phyloP scores from a whole-genome alignment of 2,329 filamentous ascomycete species.

The Lojkania enalia region DNA sequence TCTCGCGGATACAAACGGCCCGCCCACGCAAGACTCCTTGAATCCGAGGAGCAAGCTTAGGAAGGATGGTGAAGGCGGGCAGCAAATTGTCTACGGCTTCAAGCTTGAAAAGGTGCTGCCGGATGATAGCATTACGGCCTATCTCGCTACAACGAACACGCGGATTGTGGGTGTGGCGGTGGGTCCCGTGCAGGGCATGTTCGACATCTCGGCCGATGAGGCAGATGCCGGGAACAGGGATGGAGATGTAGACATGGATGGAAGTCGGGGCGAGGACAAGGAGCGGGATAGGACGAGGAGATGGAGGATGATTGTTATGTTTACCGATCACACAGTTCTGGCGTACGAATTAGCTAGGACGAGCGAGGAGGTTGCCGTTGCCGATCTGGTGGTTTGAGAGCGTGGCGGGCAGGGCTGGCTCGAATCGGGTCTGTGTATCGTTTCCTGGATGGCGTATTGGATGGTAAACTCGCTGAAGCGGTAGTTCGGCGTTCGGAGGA shows the following conservation, averaged over 20 bases:
- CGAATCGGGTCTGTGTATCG: no score
- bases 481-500: no score
- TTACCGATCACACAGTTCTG: constrained; percentile 68
- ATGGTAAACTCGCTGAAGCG: no score
- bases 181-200: constrained; percentile 61
- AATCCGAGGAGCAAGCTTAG: no score
- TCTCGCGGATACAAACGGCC: background rate
- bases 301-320: constrained; percentile 73
- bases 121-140: constrained; percentile 45
- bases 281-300: constrained; percentile 44
- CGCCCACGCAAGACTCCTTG: constrained; percentile 42
- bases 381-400: constrained; percentile 29
- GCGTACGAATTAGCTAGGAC: constrained; percentile 65
- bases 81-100: constrained; percentile 49
- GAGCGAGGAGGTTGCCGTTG: constrained; percentile 18
- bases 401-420: no score
- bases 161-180: constrained; percentile 70
- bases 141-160: constrained; percentile 23
- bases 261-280: background rate
- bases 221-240: constrained; percentile 12
- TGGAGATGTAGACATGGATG: constrained; percentile 30
- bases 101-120: constrained; percentile 62
- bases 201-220: constrained; percentile 16
- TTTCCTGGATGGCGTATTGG: no score
- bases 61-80: no score